Conservation (phyloP, 768 basidiomycete genomes). For the Lentinula sp. region DNA sequence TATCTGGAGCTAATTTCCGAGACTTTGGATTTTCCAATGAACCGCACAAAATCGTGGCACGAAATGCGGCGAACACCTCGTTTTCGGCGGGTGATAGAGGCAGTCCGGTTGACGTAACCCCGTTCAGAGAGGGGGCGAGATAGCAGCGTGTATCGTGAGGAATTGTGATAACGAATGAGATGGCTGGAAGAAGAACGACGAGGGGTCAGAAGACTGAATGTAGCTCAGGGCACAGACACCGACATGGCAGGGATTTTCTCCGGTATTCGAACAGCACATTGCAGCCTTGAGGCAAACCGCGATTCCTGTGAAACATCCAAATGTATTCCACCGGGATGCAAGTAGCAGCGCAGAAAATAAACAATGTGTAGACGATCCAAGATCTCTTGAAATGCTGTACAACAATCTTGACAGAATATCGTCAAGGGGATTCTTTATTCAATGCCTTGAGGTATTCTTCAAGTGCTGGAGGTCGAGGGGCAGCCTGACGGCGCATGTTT, state of each 20-base stretch:
- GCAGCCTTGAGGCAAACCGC: conserved; percentile 5
- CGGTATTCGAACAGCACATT: conserved; percentile 4
- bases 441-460: not conserved
- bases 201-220: conserved; percentile 2
- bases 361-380: not conserved
- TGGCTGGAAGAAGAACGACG: not conserved
- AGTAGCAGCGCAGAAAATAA: conserved; percentile 1
- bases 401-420: not conserved
- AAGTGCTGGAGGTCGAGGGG: not conserved
- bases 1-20: not conserved
- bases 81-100: not conserved
- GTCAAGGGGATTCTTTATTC: not conserved
- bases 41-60: not conserved
- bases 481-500: not conserved
- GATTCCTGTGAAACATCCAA: not conserved
- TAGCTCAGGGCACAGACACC: conserved; percentile 3
- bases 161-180: not conserved
- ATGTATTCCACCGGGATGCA: not conserved
- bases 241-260: not conserved
- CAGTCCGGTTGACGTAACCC: conserved; percentile 5
- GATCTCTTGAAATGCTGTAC: not conserved
- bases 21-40: not conserved
- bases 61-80: not conserved
- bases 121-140: conserved; percentile 1
- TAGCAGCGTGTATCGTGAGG: conserved; percentile 2